Percentiles rank a stretch among this genome's conserved stretches.
phyloP scores from a whole-genome alignment of 2,329 filamentous ascomycete species.

The Pestalotiopsis sp. region DNA sequence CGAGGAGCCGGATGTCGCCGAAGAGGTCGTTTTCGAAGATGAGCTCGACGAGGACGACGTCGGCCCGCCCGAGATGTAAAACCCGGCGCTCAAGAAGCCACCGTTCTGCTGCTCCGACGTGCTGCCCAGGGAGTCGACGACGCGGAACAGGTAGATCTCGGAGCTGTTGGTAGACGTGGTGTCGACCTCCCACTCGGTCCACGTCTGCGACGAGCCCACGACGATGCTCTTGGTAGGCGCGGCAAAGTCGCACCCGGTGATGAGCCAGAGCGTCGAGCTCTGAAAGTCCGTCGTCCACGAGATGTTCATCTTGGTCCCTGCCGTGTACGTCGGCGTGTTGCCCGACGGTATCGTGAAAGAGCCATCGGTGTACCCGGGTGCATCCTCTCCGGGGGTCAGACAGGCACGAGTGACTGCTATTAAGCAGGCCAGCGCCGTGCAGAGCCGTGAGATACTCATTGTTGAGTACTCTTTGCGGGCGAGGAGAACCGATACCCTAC shows the following conservation, averaged over 20 bases:
- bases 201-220: constrained; percentile 17
- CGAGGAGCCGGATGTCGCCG: constrained; percentile 18
- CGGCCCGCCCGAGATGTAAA: constrained; percentile 20
- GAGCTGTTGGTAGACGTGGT: constrained; percentile 27
- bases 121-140: constrained; percentile 23
- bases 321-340: constrained; percentile 19
- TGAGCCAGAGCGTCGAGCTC: constrained; percentile 28
- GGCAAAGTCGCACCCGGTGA: constrained; percentile 22
- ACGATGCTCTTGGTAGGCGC: constrained; percentile 24
- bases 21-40: constrained; percentile 15
- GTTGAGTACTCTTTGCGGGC: background rate
- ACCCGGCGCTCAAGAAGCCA: constrained; percentile 26
- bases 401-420: background rate
- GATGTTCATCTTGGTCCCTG: constrained; percentile 25
- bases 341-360: constrained; percentile 23
- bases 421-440: background rate
- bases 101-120: constrained; percentile 17
- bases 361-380: constrained; percentile 23
- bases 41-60: constrained; percentile 11
- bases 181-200: constrained; percentile 25
- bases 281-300: constrained; percentile 25
- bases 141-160: constrained; percentile 26
- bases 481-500: background rate
- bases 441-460: background rate
- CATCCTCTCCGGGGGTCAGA: background rate